Evolutionary conservation across 768 basidiomycete genomes (phyloP).

Genomic region (Lactifluus echinatus): DNA sequence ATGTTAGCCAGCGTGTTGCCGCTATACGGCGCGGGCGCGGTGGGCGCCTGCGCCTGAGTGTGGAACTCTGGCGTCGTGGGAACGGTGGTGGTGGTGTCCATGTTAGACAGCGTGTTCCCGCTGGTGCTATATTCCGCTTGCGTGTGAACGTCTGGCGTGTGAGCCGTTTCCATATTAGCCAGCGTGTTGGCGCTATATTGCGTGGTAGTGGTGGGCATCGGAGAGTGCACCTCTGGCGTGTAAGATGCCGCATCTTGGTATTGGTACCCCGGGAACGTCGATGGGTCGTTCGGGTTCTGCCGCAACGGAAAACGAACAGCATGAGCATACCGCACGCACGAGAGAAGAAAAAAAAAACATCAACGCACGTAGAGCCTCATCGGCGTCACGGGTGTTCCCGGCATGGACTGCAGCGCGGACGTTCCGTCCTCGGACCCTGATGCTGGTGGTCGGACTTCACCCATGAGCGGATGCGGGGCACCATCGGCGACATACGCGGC

Average conservation of each 20-base stretch:
- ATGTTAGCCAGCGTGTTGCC: background rate
- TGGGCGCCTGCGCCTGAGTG: too few relatives aligned
- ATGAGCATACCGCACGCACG: too few relatives aligned
- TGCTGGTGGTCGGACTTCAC: background rate
- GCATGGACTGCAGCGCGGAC: background rate
- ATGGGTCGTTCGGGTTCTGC: slow-evolving; percentile 8
- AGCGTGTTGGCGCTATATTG: background rate
- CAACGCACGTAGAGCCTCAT: slow-evolving; percentile 6
- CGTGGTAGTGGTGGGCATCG: background rate
- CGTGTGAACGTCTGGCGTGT: too few relatives aligned
- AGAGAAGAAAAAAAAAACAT: too few relatives aligned
- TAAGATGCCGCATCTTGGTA: too few relatives aligned
- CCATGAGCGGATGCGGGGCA: background rate
- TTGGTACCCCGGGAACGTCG: slow-evolving; percentile 2
- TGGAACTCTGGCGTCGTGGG: too few relatives aligned
- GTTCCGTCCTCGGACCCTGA: background rate
- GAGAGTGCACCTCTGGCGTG: background rate
- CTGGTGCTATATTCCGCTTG: too few relatives aligned
- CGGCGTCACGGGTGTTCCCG: background rate
- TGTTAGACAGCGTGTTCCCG: too few relatives aligned
- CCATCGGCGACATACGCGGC: background rate
- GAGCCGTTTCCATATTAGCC: background rate
- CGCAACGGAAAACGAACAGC: background rate
- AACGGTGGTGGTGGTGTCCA: too few relatives aligned
- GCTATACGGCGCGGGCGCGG: background rate